These are phyloP conservation scores for Nakazawaea ishiwadae DNA, from an alignment of 805 yeast genomes.

Conservation along the genomic window DNA sequence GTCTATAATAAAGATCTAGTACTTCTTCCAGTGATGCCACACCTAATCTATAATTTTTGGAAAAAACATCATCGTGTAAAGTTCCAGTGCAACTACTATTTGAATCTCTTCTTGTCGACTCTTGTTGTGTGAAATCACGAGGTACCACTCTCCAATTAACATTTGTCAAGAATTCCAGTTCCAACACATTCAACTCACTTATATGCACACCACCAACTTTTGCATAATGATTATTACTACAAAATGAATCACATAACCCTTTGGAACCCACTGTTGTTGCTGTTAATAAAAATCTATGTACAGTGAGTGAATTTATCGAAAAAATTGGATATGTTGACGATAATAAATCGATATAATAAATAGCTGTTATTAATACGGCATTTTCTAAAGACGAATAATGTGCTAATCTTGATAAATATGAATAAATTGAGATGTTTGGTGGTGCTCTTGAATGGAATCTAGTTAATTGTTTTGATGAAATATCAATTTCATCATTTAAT, in stretches of 20 bases:
- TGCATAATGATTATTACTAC: conserved; percentile 87
- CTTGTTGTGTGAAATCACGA: conserved; percentile 34
- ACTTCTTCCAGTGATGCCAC: conserved; percentile 33
- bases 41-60: conserved; percentile 16
- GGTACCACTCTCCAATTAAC: conserved; percentile 80
- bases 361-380: conserved; percentile 72
- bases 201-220: conserved; percentile 91
- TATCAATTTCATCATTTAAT: conserved; percentile 53
- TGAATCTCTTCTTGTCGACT: conserved; percentile 13
- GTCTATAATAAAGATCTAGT: conserved; percentile 41
- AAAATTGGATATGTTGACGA: conserved; percentile 74
- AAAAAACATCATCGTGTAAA: conserved; percentile 2
- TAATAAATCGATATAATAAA: conserved; percentile 87
- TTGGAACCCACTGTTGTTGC: conserved; percentile 90
- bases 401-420: conserved; percentile 70
- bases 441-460: conserved; percentile 93
- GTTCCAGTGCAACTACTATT: conserved; percentile 9
- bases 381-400: conserved; percentile 84
- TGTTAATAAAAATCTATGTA: conserved; percentile 84
- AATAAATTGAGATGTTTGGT: conserved; percentile 77
- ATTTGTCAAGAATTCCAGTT: conserved; percentile 77
- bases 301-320: conserved; percentile 85
- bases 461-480: conserved; percentile 49
- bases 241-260: conserved; percentile 89
- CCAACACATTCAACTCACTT: conserved; percentile 79